Evolutionary conservation across 225 moss, liverwort and hornwort genomes (phyloP).

Genomic region (Climacium dendroides): DNA sequence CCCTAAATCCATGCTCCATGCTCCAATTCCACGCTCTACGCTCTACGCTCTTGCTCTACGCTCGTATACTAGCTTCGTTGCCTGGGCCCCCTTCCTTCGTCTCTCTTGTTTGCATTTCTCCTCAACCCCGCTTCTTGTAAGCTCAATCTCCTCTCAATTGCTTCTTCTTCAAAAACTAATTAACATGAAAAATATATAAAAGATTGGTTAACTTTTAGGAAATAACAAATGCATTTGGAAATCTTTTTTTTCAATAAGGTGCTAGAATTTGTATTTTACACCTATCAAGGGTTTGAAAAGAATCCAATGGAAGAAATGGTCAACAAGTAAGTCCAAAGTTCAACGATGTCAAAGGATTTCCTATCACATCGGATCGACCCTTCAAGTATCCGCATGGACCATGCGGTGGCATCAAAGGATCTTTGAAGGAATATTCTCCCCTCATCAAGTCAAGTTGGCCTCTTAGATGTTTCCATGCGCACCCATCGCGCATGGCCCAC

Average conservation of each 20-base stretch:
- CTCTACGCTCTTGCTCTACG: no score
- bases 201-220: fast-evolving
- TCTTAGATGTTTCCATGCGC: not conserved
- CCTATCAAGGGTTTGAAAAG: not conserved
- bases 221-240: not conserved
- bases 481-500: fast-evolving
- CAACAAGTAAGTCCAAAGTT: not conserved
- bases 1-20: no score
- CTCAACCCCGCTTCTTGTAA: fast-evolving
- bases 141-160: not conserved
- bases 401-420: not conserved
- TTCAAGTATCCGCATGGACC: not conserved
- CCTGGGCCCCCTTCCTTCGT: no score
- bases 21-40: no score
- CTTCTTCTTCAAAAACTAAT: not conserved
- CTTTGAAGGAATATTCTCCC: no score
- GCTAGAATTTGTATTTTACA: not conserved
- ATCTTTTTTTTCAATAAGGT: not conserved
- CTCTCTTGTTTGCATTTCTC: not conserved
- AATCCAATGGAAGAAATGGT: no score
- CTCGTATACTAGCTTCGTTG: no score
- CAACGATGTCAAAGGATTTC: not conserved
- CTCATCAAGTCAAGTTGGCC: fast-evolving
- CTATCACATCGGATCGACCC: no score
- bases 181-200: not conserved